Percentiles rank a stretch among this genome's conserved stretches.
Conservation (phyloP, 2,329 filamentous ascomycete genomes). For the Westerdykella sp. region DNA sequence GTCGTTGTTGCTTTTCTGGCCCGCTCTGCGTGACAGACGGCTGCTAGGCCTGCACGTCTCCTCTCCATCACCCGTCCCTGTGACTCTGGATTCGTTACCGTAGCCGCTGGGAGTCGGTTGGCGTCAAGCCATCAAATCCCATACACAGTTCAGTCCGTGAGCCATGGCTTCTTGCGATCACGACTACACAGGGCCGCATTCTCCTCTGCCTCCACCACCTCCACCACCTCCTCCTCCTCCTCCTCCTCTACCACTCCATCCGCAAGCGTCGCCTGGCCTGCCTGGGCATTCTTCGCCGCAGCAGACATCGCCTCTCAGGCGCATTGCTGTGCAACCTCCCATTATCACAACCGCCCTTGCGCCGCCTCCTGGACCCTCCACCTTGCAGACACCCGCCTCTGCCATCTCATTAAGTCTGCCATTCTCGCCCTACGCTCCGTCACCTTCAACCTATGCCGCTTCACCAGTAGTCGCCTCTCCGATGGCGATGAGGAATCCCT, state of each 20-base stretch:
- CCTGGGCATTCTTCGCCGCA: slow-evolving; percentile 9
- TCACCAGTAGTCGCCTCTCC: slow-evolving; percentile 27
- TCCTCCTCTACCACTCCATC: slow-evolving; percentile 11
- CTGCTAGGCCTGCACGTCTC: background rate
- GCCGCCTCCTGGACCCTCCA: slow-evolving; percentile 27
- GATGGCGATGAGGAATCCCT: slow-evolving; percentile 32
- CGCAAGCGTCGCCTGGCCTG: slow-evolving; percentile 6
- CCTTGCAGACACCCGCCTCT: slow-evolving; percentile 36
- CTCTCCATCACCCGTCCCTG: background rate
- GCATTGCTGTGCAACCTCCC: slow-evolving; percentile 38
- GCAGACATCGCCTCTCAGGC: slow-evolving; percentile 27
- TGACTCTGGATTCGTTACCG: background rate
- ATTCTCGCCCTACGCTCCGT: slow-evolving; percentile 32
- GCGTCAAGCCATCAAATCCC: background rate
- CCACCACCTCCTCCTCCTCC: slow-evolving; percentile 19
- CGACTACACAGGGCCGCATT: slow-evolving; percentile 16
- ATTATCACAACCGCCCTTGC: slow-evolving; percentile 38
- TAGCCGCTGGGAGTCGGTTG: background rate
- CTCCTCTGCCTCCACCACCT: slow-evolving; percentile 18
- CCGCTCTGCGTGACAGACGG: slow-evolving; percentile 4
- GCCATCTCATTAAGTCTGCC: slow-evolving; percentile 33
- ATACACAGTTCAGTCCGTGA: background rate
- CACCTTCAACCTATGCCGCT: slow-evolving; percentile 29
- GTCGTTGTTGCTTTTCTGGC: slow-evolving; percentile 13
- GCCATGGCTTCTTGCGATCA: slow-evolving; percentile 22